A percentile compares a stretch with the other conserved stretches of the same genome.
phyloP scores from a whole-genome alignment of 2,329 filamentous ascomycete species.

The Verticillium longisporum region DNA sequence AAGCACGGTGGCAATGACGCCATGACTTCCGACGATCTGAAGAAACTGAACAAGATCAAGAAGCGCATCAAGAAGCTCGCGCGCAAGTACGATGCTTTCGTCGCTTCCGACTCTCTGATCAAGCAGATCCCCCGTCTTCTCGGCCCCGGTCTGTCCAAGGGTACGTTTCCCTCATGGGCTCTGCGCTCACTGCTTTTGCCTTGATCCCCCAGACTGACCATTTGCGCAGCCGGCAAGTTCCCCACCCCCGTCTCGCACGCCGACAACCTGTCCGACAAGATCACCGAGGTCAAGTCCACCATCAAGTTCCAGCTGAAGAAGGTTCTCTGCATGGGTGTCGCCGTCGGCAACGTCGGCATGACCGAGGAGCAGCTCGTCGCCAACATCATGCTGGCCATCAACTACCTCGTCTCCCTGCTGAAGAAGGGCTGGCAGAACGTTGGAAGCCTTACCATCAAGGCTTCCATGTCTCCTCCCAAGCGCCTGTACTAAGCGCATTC shows the following conservation, averaged over 20 bases:
- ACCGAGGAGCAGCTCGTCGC: conserved; percentile 88
- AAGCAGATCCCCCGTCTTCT: conserved; percentile 99
- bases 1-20: conserved; percentile 98
- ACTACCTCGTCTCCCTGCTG: conserved; percentile 98
- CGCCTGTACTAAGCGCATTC: conserved; percentile 74
- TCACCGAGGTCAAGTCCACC: conserved; percentile 99
- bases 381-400: conserved; percentile 99
- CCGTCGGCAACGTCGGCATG: conserved; percentile 98
- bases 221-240: conserved; percentile 85
- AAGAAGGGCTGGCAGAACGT: conserved; percentile 99
- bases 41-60: conserved; percentile 99
- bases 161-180: conserved; percentile 40
- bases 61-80: conserved; percentile 99
- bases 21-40: conserved; percentile 97
- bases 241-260: conserved; percentile 95
- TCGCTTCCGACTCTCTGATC: conserved; percentile 95
- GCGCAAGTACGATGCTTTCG: conserved; percentile 99
- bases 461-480: conserved; percentile 98
- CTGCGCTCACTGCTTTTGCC: background rate
- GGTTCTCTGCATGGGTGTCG: conserved; percentile 99
- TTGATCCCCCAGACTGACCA: conserved; percentile 17
- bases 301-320: conserved; percentile 99
- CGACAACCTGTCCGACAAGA: conserved; percentile 90
- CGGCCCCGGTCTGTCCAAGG: conserved; percentile 96
- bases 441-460: conserved; percentile 99